phyloP scores from a whole-genome alignment of 495 filamentous ascomycete species.

The Talaromyces nanjingensis region DNA sequence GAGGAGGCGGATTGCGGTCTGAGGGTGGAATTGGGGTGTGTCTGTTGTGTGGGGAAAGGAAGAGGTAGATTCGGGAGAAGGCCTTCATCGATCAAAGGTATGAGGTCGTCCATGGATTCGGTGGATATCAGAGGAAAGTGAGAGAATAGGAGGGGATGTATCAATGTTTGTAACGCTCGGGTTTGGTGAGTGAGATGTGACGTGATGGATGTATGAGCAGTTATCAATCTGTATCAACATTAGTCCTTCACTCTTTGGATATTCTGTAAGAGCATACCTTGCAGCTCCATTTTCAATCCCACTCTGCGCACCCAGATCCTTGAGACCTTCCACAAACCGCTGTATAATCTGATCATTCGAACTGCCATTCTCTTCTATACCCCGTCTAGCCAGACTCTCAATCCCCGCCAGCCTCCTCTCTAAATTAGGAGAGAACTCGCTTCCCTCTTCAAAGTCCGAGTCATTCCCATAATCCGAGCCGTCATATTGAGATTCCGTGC shows the following conservation, averaged over 20 bases:
- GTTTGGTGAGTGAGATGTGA: slow-evolving; percentile 82
- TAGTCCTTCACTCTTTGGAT: slow-evolving; percentile 16
- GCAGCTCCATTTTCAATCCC: slow-evolving; percentile 73
- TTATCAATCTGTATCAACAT: slow-evolving; percentile 58
- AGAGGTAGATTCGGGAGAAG: slow-evolving; percentile 41
- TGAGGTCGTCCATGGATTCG: slow-evolving; percentile 58
- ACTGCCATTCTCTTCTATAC: slow-evolving; percentile 64
- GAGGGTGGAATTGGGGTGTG: slow-evolving; percentile 43
- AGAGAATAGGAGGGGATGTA: slow-evolving; percentile 56
- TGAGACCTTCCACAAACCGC: slow-evolving; percentile 64
- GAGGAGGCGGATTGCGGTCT: slow-evolving; percentile 26
- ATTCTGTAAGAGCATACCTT: slow-evolving; percentile 41
- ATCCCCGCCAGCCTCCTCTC: slow-evolving; percentile 72
- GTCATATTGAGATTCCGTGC: slow-evolving; percentile 46
- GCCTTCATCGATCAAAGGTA: slow-evolving; percentile 56
- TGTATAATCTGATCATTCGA: slow-evolving; percentile 61
- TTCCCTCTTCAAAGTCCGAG: slow-evolving; percentile 61
- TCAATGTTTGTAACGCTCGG: slow-evolving; percentile 70
- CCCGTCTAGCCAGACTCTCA: slow-evolving; percentile 64
- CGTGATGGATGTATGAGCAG: slow-evolving; percentile 77
- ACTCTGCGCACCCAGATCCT: slow-evolving; percentile 75
- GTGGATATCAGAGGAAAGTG: slow-evolving; percentile 50
- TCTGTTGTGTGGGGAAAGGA: slow-evolving; percentile 46
- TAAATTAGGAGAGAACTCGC: slow-evolving; percentile 64
- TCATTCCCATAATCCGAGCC: slow-evolving; percentile 57